These are phyloP conservation scores for Fusarium chlamydosporum DNA, from an alignment of 2,329 filamentous ascomycete genomes.

Conservation along the genomic window DNA sequence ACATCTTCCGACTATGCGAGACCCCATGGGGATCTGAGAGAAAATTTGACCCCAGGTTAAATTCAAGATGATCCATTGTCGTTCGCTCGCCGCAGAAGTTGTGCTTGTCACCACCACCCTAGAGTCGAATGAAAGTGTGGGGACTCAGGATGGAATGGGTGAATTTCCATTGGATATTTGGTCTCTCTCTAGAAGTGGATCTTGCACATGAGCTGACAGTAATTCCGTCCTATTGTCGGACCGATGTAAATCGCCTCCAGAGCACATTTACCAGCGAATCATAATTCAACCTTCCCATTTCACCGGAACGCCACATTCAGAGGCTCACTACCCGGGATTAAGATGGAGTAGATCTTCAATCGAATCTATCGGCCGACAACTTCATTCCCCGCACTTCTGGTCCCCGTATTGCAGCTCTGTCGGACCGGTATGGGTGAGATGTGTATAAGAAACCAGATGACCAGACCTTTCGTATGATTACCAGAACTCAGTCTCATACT, in stretches of 20 bases:
- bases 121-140: neutral
- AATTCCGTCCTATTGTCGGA: slow-evolving; percentile 1
- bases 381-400: neutral
- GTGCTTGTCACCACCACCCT: neutral
- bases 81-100: neutral
- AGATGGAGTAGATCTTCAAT: neutral
- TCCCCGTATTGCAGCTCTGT: neutral
- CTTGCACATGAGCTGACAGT: neutral
- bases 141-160: slow-evolving; percentile 6
- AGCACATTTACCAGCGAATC: slow-evolving; percentile 7
- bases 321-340: neutral
- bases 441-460: slow-evolving; percentile 7
- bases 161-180: slow-evolving; percentile 16
- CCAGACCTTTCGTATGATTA: neutral
- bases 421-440: neutral
- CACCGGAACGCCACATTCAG: neutral
- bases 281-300: slow-evolving; percentile 32
- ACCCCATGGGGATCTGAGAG: slow-evolving; percentile 5
- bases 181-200: neutral
- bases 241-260: neutral
- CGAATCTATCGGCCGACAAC: neutral
- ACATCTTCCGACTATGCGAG: neutral
- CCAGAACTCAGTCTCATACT: neutral
- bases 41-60: neutral
- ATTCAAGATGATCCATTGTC: neutral